phyloP scores from a whole-genome alignment of 495 filamentous ascomycete species.

The Tuber magnatum region DNA sequence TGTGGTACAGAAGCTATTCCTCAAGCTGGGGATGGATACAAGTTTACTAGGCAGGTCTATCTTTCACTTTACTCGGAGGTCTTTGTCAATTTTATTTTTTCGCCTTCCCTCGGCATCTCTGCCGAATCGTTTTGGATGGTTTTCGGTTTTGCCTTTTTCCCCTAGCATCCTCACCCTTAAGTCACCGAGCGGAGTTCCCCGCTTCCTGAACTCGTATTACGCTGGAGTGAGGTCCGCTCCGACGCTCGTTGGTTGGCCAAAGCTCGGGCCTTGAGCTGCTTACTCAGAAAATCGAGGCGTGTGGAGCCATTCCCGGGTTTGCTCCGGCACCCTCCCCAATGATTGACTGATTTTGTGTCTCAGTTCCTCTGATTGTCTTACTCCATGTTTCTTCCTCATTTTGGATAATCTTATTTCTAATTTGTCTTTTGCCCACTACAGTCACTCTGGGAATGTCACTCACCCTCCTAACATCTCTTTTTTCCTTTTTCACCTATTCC shows the following conservation, averaged over 20 bases:
- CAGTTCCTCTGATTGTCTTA: background rate
- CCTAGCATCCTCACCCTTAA: background rate
- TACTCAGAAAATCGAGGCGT: background rate
- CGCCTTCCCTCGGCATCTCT: background rate
- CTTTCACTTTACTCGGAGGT: conserved; percentile 2
- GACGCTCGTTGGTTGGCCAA: background rate
- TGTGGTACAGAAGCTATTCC: conserved; percentile 36
- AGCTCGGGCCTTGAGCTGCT: background rate
- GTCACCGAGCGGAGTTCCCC: background rate
- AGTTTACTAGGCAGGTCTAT: conserved; percentile 35
- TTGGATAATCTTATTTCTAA: conserved; percentile 21
- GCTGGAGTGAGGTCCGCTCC: background rate
- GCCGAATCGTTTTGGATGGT: background rate
- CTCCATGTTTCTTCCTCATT: background rate
- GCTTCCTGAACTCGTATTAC: background rate
- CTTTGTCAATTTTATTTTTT: background rate
- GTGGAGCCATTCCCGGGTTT: background rate
- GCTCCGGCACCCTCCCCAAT: background rate
- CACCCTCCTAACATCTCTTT: conserved; percentile 37
- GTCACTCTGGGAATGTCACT: conserved; percentile 40
- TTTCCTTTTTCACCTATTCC: conserved; percentile 39
- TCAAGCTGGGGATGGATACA: conserved; percentile 37
- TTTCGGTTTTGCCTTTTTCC: background rate
- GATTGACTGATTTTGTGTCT: conserved; percentile 3
- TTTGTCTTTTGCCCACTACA: conserved; percentile 11